A percentile compares a stretch with the other conserved stretches of the same genome.
phyloP scores from a whole-genome alignment of 441 rosid species.

The Theobroma grandiflorum region DNA sequence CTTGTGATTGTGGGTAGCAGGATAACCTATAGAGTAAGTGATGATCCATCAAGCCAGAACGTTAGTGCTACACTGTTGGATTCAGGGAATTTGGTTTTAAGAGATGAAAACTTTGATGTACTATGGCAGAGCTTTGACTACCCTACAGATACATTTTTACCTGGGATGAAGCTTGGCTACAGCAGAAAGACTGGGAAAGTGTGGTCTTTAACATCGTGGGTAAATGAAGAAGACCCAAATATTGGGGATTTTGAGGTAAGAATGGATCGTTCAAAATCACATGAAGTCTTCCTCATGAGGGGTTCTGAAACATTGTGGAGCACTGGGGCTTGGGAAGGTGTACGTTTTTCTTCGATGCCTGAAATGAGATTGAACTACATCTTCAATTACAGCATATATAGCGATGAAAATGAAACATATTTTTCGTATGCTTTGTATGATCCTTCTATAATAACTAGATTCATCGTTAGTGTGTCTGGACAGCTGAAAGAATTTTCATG shows the following conservation, averaged over 20 bases:
- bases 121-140: slow-evolving; percentile 34
- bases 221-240: slow-evolving; percentile 19
- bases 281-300: slow-evolving; percentile 11
- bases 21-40: slow-evolving; percentile 26
- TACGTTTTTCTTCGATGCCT: background rate
- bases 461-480: background rate
- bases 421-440: slow-evolving; percentile 15
- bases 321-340: slow-evolving; percentile 12
- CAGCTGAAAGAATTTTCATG: background rate
- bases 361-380: slow-evolving; percentile 12
- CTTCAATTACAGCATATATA: slow-evolving; percentile 23
- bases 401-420: slow-evolving; percentile 29
- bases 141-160: slow-evolving; percentile 19
- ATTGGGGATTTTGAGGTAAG: slow-evolving; percentile 13
- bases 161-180: slow-evolving; percentile 28
- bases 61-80: slow-evolving; percentile 23
- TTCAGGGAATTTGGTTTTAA: slow-evolving; percentile 27
- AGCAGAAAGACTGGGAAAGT: slow-evolving; percentile 10
- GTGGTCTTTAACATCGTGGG: slow-evolving; percentile 32
- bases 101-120: slow-evolving; percentile 2
- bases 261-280: slow-evolving; percentile 19
- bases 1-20: slow-evolving; percentile 19
- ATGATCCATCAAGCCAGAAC: slow-evolving; percentile 18
- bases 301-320: slow-evolving; percentile 14
- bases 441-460: background rate